Conservation (phyloP, 257 asterid species). For the Marsdenia floribunda region DNA sequence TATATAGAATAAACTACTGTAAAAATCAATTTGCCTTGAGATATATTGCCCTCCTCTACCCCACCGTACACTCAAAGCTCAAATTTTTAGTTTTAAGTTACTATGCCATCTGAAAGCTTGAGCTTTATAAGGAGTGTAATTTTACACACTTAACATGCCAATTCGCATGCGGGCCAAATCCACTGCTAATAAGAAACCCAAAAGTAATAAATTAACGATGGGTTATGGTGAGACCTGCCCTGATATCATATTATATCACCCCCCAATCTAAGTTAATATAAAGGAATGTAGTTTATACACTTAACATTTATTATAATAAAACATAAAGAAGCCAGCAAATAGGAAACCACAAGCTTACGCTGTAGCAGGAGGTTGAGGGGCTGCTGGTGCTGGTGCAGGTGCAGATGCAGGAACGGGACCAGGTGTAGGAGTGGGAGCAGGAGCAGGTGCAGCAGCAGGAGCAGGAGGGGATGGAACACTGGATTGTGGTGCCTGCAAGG, state of each 20-base stretch:
- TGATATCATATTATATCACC: neutral
- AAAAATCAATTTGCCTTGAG: neutral
- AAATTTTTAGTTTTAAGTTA: neutral
- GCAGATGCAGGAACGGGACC: constrained; percentile 13
- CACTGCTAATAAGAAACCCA: neutral
- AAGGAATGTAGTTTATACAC: neutral
- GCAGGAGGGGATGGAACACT: constrained; percentile 38
- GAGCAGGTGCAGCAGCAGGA: constrained; percentile 14
- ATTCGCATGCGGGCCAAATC: too few relatives aligned
- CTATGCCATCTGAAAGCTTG: neutral
- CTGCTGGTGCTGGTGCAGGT: constrained; percentile 6
- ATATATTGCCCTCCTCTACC: neutral
- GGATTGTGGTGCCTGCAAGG: constrained; percentile 48
- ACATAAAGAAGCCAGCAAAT: constrained; percentile 9
- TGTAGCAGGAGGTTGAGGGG: constrained; percentile 18
- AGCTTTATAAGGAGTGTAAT: neutral
- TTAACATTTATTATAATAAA: neutral
- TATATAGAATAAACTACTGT: neutral
- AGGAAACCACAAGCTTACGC: constrained; percentile 21
- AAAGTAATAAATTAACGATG: neutral
- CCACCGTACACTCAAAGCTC: neutral
- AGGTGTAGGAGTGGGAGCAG: constrained; percentile 15
- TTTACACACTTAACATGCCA: neutral
- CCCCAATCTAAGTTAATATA: neutral
- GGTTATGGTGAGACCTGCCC: neutral